phyloP scores from a whole-genome alignment of 441 rosid genomes.

The Monsonia emarginata region DNA sequence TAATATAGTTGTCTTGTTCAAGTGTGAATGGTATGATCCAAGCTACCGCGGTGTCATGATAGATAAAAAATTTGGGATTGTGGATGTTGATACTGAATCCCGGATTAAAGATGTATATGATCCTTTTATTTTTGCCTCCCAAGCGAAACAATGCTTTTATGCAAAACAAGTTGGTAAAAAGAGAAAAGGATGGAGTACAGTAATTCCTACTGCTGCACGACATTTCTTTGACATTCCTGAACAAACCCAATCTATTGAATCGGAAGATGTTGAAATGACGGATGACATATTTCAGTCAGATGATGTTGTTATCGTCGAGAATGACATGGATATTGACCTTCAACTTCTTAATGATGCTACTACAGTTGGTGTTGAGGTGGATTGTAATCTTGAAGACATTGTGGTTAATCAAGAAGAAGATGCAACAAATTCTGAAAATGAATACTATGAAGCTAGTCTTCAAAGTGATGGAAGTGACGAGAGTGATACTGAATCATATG shows the following conservation, averaged over 20 bases:
- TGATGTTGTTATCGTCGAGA: neutral
- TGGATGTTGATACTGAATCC: neutral
- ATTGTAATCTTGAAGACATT: neutral
- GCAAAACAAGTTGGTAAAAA: neutral
- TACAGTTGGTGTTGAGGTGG: neutral
- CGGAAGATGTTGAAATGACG: neutral
- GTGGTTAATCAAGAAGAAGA: neutral
- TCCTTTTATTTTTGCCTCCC: neutral
- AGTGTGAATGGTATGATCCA: neutral
- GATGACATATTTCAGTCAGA: neutral
- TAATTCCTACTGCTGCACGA: neutral
- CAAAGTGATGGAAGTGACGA: neutral
- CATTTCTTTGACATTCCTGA: neutral
- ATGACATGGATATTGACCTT: neutral
- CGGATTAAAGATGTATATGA: neutral
- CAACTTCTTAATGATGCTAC: neutral
- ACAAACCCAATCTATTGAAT: neutral
- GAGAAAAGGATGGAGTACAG: neutral
- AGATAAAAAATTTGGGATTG: neutral
- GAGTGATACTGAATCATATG: too few relatives aligned
- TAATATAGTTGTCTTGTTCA: neutral
- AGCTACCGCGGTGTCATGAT: neutral
- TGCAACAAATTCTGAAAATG: too few relatives aligned
- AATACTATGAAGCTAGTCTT: neutral
- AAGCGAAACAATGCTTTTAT: neutral